Conservation (phyloP, 495 filamentous ascomycete genomes). For the Penicillium crystallinum region DNA sequence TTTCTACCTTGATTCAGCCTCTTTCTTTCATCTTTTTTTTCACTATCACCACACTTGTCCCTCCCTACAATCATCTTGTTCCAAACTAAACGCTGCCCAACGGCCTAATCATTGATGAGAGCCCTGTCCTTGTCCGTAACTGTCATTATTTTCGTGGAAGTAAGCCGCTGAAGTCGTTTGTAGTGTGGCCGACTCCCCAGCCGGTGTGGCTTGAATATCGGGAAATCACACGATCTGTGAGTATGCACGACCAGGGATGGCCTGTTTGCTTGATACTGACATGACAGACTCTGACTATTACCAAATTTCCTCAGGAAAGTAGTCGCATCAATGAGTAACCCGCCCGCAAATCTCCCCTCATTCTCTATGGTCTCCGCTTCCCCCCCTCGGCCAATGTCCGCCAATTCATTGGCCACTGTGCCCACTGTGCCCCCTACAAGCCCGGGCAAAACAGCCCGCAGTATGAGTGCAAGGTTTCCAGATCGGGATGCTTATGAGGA, state of each 20-base stretch:
- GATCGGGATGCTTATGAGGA: slow-evolving; percentile 14
- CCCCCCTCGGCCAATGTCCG: slow-evolving; percentile 33
- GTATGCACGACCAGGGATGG: not conserved
- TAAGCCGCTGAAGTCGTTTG: not conserved
- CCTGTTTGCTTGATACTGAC: not conserved
- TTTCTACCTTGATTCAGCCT: not conserved
- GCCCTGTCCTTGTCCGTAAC: not conserved
- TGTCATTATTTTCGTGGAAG: not conserved
- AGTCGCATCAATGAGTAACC: not conserved
- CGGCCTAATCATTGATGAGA: not conserved
- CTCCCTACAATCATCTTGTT: not conserved
- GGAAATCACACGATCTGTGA: not conserved
- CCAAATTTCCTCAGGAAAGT: not conserved
- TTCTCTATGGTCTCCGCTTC: slow-evolving; percentile 24
- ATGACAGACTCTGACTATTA: not conserved
- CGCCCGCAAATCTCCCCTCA: not conserved
- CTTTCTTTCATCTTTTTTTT: not conserved
- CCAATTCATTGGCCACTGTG: slow-evolving; percentile 28
- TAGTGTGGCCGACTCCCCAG: not conserved
- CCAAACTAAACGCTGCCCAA: slow-evolving; percentile 3
- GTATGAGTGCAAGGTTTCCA: slow-evolving; percentile 25
- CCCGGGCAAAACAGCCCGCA: slow-evolving; percentile 20
- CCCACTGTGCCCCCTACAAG: slow-evolving; percentile 8
- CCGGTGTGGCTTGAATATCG: not conserved
- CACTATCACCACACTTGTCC: not conserved